Conservation (phyloP, 1,139 yeast genomes). For the Candida albicans region DNA sequence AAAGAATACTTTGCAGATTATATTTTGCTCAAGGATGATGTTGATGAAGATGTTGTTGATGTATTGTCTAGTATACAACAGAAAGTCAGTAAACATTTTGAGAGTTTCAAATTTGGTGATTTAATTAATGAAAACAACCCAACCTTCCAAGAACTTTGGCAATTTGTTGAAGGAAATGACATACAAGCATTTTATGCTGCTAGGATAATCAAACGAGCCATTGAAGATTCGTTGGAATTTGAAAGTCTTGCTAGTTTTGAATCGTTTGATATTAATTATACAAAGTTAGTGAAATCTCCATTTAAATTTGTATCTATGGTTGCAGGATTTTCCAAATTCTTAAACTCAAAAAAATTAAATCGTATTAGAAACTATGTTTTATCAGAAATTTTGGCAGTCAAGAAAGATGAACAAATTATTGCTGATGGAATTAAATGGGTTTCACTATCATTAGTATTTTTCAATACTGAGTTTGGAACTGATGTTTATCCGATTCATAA, state of each 20-base stretch:
- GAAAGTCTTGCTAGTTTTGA: slow-evolving; percentile 28
- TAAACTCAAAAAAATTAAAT: slow-evolving; percentile 38
- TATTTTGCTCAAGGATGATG: slow-evolving; percentile 16
- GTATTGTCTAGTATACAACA: not conserved
- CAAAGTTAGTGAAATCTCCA: slow-evolving; percentile 31
- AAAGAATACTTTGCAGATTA: slow-evolving; percentile 32
- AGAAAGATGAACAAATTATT: slow-evolving; percentile 36
- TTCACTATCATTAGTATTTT: slow-evolving; percentile 50
- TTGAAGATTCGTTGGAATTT: slow-evolving; percentile 29
- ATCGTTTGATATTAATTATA: slow-evolving; percentile 28
- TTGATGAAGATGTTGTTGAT: slow-evolving; percentile 7
- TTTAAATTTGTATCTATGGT: slow-evolving; percentile 40
- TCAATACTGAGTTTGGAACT: slow-evolving; percentile 31
- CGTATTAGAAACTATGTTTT: slow-evolving; percentile 61
- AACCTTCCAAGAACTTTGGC: not conserved
- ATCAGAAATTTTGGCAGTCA: slow-evolving; percentile 63
- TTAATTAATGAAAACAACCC: slow-evolving; percentile 3
- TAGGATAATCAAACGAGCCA: slow-evolving; percentile 23
- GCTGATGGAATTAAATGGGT: slow-evolving; percentile 47
- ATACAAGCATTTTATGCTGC: slow-evolving; percentile 24
- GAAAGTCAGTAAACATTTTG: not conserved
- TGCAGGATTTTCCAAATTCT: slow-evolving; percentile 35
- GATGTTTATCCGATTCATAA: slow-evolving; percentile 50
- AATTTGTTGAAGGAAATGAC: slow-evolving; percentile 5
- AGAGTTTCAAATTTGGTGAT: not conserved